Evolutionary conservation across 805 yeast species (phyloP).

Genomic region (Metschnikowia henanensis): DNA sequence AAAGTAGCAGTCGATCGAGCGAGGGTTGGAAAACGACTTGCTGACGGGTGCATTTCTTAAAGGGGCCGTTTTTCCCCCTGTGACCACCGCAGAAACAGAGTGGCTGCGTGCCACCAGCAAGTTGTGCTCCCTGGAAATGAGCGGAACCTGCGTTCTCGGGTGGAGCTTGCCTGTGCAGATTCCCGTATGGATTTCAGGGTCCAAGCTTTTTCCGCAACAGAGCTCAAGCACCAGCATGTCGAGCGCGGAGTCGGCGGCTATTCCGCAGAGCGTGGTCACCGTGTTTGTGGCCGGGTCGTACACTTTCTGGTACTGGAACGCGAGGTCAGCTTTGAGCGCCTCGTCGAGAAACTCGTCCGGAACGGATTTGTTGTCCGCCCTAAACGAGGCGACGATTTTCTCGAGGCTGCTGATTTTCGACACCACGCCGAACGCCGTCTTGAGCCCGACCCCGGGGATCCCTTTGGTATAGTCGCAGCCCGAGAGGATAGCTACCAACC

Average conservation of each 20-base stretch:
- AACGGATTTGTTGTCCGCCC: conserved; percentile 59
- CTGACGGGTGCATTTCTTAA: conserved; percentile 1
- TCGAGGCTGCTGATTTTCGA: conserved; percentile 51
- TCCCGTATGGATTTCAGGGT: conserved; percentile 47
- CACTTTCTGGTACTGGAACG: conserved; percentile 85
- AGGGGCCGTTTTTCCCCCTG: background rate
- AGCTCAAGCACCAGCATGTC: conserved; percentile 42
- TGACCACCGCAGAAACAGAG: conserved; percentile 3
- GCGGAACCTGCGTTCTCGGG: conserved; percentile 55
- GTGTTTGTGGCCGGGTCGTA: conserved; percentile 58
- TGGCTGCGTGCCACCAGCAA: conserved; percentile 19
- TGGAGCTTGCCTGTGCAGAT: conserved; percentile 67
- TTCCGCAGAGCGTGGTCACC: conserved; percentile 59
- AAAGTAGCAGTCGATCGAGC: conserved; percentile 18
- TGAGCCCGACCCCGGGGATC: conserved; percentile 74
- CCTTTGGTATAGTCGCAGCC: conserved; percentile 98
- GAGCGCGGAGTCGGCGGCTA: conserved; percentile 44
- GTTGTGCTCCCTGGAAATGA: conserved; percentile 49
- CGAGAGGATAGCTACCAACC: conserved; percentile 81
- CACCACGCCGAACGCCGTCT: conserved; percentile 67
- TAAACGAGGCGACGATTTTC: conserved; percentile 53
- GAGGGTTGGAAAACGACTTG: conserved; percentile 10
- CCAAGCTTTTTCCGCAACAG: conserved; percentile 48
- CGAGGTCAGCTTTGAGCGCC: conserved; percentile 64
- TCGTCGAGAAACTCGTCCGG: conserved; percentile 62